phyloP scores from a whole-genome alignment of 192 early-diverging fungal species.

The Cladochytrium replicatum region DNA sequence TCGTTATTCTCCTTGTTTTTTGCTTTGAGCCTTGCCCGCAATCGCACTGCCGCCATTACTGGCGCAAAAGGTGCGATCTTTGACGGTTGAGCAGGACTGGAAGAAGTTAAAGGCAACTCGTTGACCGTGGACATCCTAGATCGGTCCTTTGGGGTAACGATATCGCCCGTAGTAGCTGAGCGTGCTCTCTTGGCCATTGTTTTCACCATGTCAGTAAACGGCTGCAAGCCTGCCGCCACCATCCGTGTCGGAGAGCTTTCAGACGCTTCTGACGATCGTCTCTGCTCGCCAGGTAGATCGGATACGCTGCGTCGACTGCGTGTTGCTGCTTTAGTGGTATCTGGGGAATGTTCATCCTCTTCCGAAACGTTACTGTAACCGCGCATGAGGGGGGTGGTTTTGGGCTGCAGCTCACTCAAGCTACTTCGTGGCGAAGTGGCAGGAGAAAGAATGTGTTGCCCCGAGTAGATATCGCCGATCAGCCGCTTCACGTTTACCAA shows the following conservation, averaged over 20 bases:
- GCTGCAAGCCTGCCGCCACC: too few relatives aligned
- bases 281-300: not conserved
- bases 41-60: slow-evolving; percentile 1
- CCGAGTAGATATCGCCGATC: slow-evolving; percentile 33
- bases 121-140: too few relatives aligned
- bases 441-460: slow-evolving; percentile 21
- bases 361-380: too few relatives aligned
- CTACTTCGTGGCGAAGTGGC: slow-evolving; percentile 8
- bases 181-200: too few relatives aligned
- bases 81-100: not conserved
- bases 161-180: too few relatives aligned
- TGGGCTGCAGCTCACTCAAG: not conserved
- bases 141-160: too few relatives aligned
- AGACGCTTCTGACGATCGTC: slow-evolving; percentile 1
- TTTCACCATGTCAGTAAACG: too few relatives aligned
- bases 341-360: too few relatives aligned
- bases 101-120: slow-evolving; percentile 4
- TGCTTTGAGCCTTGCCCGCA: not conserved
- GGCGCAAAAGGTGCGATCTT: slow-evolving; percentile 5
- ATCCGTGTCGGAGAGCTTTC: not conserved
- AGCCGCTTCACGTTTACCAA: slow-evolving; percentile 41
- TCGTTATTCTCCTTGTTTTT: slow-evolving; percentile 1
- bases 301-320: not conserved
- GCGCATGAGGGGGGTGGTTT: slow-evolving; percentile 4
- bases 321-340: slow-evolving; percentile 3